Evolutionary conservation across 306 rosid genomes (phyloP), one percentile per base, ranked within the genome.

Genomic region (Malus fusca): DNA sequence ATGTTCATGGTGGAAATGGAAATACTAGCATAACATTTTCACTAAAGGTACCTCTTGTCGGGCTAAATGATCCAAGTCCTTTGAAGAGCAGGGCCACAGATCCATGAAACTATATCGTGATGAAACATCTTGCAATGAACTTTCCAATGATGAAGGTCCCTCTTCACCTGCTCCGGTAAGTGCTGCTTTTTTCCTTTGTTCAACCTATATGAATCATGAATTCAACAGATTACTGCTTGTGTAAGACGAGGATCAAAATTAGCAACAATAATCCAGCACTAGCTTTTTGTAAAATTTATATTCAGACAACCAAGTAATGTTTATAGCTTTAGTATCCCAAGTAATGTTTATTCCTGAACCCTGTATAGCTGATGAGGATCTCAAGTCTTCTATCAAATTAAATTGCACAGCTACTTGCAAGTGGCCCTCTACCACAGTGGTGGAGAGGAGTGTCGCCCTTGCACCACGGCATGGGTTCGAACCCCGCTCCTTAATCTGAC

Each of bases 91-190:
- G 5, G 98, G 98, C 98, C 97, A 90, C 65, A 92, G 90, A 77
- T 91, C 98, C 98, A 88, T 92, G 79, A 90, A 95, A 82, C 93
- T 90, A 78, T 95, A 95, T 35, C 97, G 91, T 46, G 97, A 90
- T 53, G 89, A 93, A 82, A 95, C 90, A 84, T 95, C 97, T 77
- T 88, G 96, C 65, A 95, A 79, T 63, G 97, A 87, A 82, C 93
- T 76, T 80, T 83, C 96, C 22, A 85, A 72, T 73, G 88, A 86
- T 37, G 88, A 81, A 12, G 86, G 73, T 80, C 84, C 92, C 72
- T 95, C 96, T 80, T 92, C 96, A 75, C 82, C 87, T 35, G 85
- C 74, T 82, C 88, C 87, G 82, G 82, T 76, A 79, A 92, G 92
- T 31, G 97, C 97, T 79, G 89, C 97, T 81, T 92, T 95, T 84